These are phyloP conservation scores for Linnemannia exigua DNA, from an alignment of 192 early-diverging fungal species.

Conservation along the genomic window DNA sequence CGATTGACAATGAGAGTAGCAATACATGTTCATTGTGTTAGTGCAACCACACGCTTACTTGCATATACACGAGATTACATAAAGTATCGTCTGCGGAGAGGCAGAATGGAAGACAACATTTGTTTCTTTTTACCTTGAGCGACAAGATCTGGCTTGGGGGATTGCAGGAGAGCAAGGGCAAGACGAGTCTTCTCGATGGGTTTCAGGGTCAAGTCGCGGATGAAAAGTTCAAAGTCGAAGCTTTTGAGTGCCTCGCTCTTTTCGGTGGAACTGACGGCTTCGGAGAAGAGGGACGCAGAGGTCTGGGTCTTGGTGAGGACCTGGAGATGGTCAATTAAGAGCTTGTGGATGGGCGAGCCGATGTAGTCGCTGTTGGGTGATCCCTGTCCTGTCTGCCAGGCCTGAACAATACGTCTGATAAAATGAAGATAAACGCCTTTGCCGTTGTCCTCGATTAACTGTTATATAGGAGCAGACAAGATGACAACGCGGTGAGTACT, in stretches of 20 bases:
- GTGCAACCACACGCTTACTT: background rate
- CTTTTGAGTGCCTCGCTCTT: conserved; percentile 60
- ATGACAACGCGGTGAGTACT: background rate
- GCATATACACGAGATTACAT: background rate
- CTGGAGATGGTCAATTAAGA: conserved; percentile 58
- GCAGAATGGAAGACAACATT: too few relatives aligned
- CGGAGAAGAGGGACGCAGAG: conserved; percentile 54
- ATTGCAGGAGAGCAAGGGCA: conserved; percentile 55
- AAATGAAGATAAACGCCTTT: conserved; percentile 64
- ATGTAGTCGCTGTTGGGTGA: conserved; percentile 28
- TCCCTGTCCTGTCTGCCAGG: conserved; percentile 50
- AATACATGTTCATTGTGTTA: conserved; percentile 13
- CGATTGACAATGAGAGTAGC: background rate
- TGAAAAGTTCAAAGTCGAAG: conserved; percentile 59
- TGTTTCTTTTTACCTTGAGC: conserved; percentile 44
- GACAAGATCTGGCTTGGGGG: conserved; percentile 55
- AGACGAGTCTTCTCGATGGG: conserved; percentile 56
- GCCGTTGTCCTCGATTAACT: conserved; percentile 69
- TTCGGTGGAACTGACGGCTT: conserved; percentile 61
- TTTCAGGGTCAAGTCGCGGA: conserved; percentile 53
- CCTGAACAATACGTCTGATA: conserved; percentile 59
- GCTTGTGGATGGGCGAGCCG: conserved; percentile 56
- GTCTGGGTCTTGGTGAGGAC: conserved; percentile 51
- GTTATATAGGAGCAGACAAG: background rate
- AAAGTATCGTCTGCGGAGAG: background rate